These are phyloP conservation scores for Cyathus striatus DNA, from an alignment of 768 basidiomycete species.

Conservation along the genomic window DNA sequence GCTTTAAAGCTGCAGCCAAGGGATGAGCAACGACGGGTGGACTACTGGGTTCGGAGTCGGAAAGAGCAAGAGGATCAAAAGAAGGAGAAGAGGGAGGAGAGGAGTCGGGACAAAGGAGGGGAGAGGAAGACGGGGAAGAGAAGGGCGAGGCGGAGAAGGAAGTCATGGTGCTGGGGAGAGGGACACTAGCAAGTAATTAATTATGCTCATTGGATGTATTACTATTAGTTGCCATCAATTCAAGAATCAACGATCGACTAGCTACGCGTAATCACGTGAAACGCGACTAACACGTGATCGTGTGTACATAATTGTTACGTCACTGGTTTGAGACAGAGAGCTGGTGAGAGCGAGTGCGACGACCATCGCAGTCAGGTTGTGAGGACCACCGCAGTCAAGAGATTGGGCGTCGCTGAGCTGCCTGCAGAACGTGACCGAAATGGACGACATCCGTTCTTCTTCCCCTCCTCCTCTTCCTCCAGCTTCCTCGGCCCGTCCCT, in stretches of 20 bases:
- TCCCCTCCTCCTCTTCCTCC: no score
- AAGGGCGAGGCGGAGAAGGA: not conserved
- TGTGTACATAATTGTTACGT: no score
- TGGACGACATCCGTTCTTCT: not conserved
- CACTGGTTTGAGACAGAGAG: no score
- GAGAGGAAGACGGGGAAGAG: conserved; percentile 3
- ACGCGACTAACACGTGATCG: no score
- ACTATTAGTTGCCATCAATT: no score
- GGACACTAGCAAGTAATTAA: no score
- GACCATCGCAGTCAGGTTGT: not conserved
- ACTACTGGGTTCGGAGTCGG: not conserved
- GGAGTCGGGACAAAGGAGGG: not conserved
- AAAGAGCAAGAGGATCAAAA: not conserved
- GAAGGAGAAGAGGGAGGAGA: conserved; percentile 1
- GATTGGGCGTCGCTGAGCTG: no score
- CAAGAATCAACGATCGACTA: no score
- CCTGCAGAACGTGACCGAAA: not conserved
- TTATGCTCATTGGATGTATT: no score
- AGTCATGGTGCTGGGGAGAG: not conserved
- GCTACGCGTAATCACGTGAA: no score
- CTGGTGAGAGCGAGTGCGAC: no score
- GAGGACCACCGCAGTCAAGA: conserved; percentile 1
- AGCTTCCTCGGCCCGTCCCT: not conserved
- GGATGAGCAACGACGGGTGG: not conserved
- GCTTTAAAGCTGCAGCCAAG: conserved; percentile 2